Evolutionary conservation across 192 early-diverging fungal species (phyloP), one percentile per base, ranked within the genome.

Genomic region (Allomyces macrogynus): DNA sequence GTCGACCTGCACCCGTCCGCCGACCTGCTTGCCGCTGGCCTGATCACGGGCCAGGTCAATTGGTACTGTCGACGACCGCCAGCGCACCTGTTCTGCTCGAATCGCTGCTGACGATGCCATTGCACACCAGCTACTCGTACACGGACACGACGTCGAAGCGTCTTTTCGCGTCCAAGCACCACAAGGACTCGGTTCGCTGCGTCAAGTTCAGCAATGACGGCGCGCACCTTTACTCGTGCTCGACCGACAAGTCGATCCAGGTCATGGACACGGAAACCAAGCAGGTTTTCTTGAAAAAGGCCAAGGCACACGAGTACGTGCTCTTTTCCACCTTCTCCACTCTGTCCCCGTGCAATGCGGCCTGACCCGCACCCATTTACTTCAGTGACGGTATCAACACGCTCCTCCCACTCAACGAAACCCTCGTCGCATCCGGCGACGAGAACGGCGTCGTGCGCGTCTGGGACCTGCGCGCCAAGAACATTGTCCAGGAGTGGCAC

Each of bases 361-460:
- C 32, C 32, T 25, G 64, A 61, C 23, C 3, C 22, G 44, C 22
- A 24, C 20, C 18, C 60, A 25, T 61, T n/a, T 44, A 14, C 11
- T 24, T 62, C 40, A 27, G 49, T 14, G 73, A 86, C n/a, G 82
- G 94, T 11, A 74, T 97, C 57, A 94, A 97, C 72, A 57, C 81
- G 14, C 68, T 99, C 32, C 74, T 77, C 11, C 67, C 79, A 14
- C 67, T 99, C 60, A 83, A 81, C 68, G 85, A 90, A 64, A 77
- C 80, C 64, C 77, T 89, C 14, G 61, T 99, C 9, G 92, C 90
- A 0, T 90, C 96, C 1, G 96, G 93, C 16, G 96, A 97, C 68
- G 96, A 99, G 72, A 76, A 71, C 0, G 96, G 96, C 20, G 72
- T 78, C 40, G 86, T 99, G 61, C 91, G 91, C 74, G 84, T 86